phyloP scores from a whole-genome alignment of 768 basidiomycete genomes.

The Leccinum obscurum region DNA sequence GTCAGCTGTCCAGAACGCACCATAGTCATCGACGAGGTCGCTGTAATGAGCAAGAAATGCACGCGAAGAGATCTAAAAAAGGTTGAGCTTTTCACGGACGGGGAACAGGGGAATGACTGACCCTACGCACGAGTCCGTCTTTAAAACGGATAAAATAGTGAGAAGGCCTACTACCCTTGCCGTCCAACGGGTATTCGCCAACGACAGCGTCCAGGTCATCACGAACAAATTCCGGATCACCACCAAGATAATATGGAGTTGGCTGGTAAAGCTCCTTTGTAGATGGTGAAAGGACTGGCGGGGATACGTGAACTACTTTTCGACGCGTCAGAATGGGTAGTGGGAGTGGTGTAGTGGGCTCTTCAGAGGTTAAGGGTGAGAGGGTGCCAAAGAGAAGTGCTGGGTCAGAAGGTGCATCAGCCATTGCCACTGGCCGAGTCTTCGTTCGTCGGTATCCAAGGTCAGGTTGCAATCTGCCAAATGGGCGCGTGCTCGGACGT shows the following conservation, averaged over 20 bases:
- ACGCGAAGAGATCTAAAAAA: constrained; percentile 43
- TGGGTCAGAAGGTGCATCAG: constrained; percentile 13
- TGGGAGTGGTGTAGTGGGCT: constrained; percentile 7
- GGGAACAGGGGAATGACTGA: constrained; percentile 29
- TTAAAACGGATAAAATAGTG: constrained; percentile 64
- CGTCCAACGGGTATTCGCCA: constrained; percentile 47
- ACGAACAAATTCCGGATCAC: constrained; percentile 32
- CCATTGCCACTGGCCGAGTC: constrained; percentile 17
- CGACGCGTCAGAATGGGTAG: constrained; percentile 11
- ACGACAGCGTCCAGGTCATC: constrained; percentile 48
- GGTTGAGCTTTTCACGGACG: neutral
- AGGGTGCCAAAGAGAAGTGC: constrained; percentile 18
- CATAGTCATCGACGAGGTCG: constrained; percentile 54
- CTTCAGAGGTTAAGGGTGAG: constrained; percentile 20
- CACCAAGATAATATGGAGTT: constrained; percentile 35
- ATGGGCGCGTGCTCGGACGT: constrained; percentile 7
- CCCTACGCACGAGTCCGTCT: constrained; percentile 60
- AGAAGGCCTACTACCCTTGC: constrained; percentile 32
- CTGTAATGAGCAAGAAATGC: constrained; percentile 40
- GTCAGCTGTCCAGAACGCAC: constrained; percentile 39
- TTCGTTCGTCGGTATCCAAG: neutral
- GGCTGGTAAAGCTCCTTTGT: constrained; percentile 45
- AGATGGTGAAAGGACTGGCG: constrained; percentile 39
- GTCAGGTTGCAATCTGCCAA: neutral
- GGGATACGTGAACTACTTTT: constrained; percentile 36